phyloP scores from a whole-genome alignment of 2,329 filamentous ascomycete genomes.

The Aspergillus tamarii region DNA sequence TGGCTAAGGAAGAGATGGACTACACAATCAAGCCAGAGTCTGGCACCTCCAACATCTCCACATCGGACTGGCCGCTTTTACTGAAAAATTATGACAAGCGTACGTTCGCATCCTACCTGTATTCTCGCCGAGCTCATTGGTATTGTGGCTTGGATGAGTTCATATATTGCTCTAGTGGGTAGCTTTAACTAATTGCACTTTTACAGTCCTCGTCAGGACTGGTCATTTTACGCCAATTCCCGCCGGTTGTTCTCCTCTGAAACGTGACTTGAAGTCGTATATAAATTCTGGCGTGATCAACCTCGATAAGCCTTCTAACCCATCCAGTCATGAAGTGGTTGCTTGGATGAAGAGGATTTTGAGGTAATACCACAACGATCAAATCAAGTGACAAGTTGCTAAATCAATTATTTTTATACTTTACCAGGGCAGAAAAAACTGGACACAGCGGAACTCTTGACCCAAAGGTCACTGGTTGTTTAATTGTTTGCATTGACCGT shows the following conservation, averaged over 20 bases:
- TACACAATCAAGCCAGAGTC: slow-evolving; percentile 93
- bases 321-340: slow-evolving; percentile 97
- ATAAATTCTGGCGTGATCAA: slow-evolving; percentile 98
- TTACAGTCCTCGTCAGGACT: slow-evolving; percentile 81
- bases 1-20: slow-evolving; percentile 68
- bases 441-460: slow-evolving; percentile 98
- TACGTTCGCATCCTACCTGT: slow-evolving; percentile 53
- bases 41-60: slow-evolving; percentile 75
- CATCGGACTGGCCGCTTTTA: slow-evolving; percentile 87
- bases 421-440: slow-evolving; percentile 83
- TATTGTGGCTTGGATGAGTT: not conserved
- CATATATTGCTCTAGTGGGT: slow-evolving; percentile 10
- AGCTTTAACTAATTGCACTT: slow-evolving; percentile 18
- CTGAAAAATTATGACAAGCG: slow-evolving; percentile 95
- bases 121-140: slow-evolving; percentile 10
- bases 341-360: slow-evolving; percentile 99
- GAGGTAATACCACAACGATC: slow-evolving; percentile 57
- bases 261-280: slow-evolving; percentile 95
- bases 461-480: slow-evolving; percentile 94
- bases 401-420: slow-evolving; percentile 17
- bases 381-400: slow-evolving; percentile 16
- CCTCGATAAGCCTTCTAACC: slow-evolving; percentile 96
- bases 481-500: slow-evolving; percentile 95
- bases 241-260: slow-evolving; percentile 85
- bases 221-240: slow-evolving; percentile 97